These are phyloP conservation scores for Aeschynomene evenia DNA, from an alignment of 306 rosid genomes.

Conservation along the genomic window DNA sequence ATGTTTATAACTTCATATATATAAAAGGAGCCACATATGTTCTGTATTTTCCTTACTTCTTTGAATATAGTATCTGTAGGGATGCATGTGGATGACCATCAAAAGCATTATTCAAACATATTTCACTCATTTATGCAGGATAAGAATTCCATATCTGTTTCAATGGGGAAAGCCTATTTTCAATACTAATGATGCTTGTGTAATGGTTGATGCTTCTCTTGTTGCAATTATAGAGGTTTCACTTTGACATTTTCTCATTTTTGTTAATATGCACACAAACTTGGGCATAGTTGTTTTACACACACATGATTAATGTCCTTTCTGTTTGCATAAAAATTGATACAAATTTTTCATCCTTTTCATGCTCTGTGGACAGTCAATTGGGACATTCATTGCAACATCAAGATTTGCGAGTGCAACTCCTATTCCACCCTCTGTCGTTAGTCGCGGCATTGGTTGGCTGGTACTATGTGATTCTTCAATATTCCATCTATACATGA, in stretches of 20 bases:
- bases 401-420: constrained; percentile 90
- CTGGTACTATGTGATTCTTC: constrained; percentile 52
- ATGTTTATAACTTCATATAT: no score
- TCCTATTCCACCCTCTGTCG: constrained; percentile 70
- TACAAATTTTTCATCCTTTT: constrained; percentile 4
- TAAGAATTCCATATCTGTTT: constrained; percentile 87
- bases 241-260: not conserved
- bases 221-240: constrained; percentile 82
- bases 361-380: constrained; percentile 51
- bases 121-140: constrained; percentile 50
- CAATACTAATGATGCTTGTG: constrained; percentile 66
- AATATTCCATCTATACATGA: not conserved
- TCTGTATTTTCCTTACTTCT: not conserved
- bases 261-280: not conserved
- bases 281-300: not conserved
- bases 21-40: constrained; percentile 15
- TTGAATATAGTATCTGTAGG: not conserved
- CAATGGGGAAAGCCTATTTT: constrained; percentile 89
- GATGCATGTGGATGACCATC: not conserved
- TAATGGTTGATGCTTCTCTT: constrained; percentile 68
- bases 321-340: constrained; percentile 18
- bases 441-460: constrained; percentile 90
- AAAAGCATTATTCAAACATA: not conserved
- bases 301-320: not conserved
- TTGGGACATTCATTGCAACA: constrained; percentile 79